Evolutionary conservation across 768 basidiomycete species (phyloP), one percentile per base, ranked within the genome.

Genomic region (Mycena polygramma): DNA sequence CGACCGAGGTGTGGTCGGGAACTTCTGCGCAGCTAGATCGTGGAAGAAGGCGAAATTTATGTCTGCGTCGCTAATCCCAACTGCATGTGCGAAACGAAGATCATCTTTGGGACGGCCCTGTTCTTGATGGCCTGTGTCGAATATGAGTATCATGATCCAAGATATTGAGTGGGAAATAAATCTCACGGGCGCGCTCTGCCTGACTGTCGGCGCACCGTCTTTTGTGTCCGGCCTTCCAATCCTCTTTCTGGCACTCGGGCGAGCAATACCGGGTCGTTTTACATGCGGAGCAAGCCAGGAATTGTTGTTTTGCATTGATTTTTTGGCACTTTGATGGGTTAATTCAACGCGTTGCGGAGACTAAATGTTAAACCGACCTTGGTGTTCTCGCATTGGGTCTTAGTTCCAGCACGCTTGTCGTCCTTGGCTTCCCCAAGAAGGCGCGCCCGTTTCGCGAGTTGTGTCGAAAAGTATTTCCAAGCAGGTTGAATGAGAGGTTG

Each of bases 201-300:
- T 82, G 77, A 60, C 79, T 81, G 45, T 81, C 51, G 57, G 79
- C 77, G 75, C 82, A 83, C 49, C 77, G 76, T 0, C 63, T 68
- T 58, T 75, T 78, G 70, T 83, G 82, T 11, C 78, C 77, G 11
- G 76, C 79, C 43, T 83, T 83, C 82, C 82, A 82, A 4, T 77
- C 80, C 5, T 66, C 59, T 3, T 70, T 70, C 73, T 83, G 82
- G 57, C 83, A 83, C 66, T 82, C 81, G 53, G 79, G 78, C 1
- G 82, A 83, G 63, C 83, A 83, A 69, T 83, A 83, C 13, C 79
- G 72, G 4, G 79, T 80, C 4, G 66, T 75, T 4, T 72, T 67
- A 70, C 83, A 83, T 1, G 75, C 76, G 7, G 75, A 71, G 58
- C 82, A 84, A 48, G 78, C 76, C 45, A 71, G 70, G 71, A 84